phyloP scores from a whole-genome alignment of 306 rosid species.

The Ammopiptanthus mongolicus region DNA sequence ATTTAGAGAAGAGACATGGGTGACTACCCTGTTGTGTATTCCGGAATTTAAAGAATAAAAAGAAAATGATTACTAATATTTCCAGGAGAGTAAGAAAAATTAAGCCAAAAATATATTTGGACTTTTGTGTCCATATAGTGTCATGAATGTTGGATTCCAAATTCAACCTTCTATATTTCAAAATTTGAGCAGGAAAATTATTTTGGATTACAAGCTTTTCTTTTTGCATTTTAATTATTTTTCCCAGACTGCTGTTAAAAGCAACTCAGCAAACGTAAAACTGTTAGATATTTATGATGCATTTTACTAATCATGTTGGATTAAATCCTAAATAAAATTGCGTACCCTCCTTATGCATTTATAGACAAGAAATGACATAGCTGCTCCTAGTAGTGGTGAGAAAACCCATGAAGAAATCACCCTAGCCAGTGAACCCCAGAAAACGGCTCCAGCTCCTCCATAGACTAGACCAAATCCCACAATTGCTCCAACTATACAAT shows the following conservation, averaged over 20 bases:
- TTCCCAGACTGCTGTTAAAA: not conserved
- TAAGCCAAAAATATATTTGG: not conserved
- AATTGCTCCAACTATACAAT: slow-evolving; percentile 98
- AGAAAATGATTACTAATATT: not conserved
- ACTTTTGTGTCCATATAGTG: not conserved
- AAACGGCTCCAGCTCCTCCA: slow-evolving; percentile 90
- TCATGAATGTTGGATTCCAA: not conserved
- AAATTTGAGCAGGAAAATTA: not conserved
- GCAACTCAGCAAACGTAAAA: not conserved
- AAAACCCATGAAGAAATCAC: slow-evolving; percentile 89
- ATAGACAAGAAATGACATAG: slow-evolving; percentile 85
- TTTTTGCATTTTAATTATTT: not conserved
- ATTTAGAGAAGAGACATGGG: not conserved
- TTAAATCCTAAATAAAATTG: slow-evolving; percentile 4
- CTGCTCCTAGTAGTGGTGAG: slow-evolving; percentile 90
- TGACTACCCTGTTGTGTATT: not conserved
- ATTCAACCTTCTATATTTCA: not conserved
- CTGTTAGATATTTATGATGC: not conserved
- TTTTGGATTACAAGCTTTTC: not conserved
- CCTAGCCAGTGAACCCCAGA: slow-evolving; percentile 93
- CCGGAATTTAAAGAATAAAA: not conserved
- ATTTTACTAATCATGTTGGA: not conserved
- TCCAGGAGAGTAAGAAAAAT: not conserved
- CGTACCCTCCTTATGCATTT: slow-evolving; percentile 92
- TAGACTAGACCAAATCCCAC: slow-evolving; percentile 90